phyloP scores from a whole-genome alignment of 2,329 filamentous ascomycete species.

The Epichloe typhina region DNA sequence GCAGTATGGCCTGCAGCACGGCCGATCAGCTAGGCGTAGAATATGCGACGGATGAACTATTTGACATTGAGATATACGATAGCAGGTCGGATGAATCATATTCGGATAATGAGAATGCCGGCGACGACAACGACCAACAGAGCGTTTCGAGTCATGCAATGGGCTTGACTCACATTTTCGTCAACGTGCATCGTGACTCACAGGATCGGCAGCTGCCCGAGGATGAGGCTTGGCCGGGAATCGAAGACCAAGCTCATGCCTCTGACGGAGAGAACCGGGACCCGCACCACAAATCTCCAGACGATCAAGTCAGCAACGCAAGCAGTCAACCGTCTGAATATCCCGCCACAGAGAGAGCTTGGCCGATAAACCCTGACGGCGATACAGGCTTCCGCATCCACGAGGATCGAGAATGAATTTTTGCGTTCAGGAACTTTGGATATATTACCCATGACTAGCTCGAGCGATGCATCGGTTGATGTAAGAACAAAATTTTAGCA shows the following conservation, averaged over 20 bases:
- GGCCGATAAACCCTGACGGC: slow-evolving; percentile 16
- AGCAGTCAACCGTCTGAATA: slow-evolving; percentile 45
- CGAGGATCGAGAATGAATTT: slow-evolving; percentile 20
- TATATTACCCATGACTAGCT: too few relatives aligned
- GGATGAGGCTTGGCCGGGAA: slow-evolving; percentile 44
- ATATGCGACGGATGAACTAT: slow-evolving; percentile 22
- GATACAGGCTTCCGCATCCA: slow-evolving; percentile 25
- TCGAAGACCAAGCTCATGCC: slow-evolving; percentile 34
- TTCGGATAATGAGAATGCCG: slow-evolving; percentile 14
- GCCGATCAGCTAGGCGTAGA: slow-evolving; percentile 17
- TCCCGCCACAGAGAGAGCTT: slow-evolving; percentile 35
- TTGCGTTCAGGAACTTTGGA: not conserved
- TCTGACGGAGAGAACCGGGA: slow-evolving; percentile 40
- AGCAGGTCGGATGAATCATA: slow-evolving; percentile 22
- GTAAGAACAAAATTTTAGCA: too few relatives aligned
- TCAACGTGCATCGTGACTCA: slow-evolving; percentile 8
- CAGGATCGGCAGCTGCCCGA: slow-evolving; percentile 28
- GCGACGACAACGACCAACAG: slow-evolving; percentile 14
- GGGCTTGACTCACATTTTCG: slow-evolving; percentile 13
- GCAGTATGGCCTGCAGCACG: slow-evolving; percentile 16
- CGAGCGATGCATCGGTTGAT: too few relatives aligned
- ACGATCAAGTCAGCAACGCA: slow-evolving; percentile 19
- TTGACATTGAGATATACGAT: slow-evolving; percentile 24
- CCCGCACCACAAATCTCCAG: slow-evolving; percentile 18
- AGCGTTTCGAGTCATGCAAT: slow-evolving; percentile 14